Evolutionary conservation across 768 basidiomycete species (phyloP), one percentile per base, ranked within the genome.

Genomic region (Naganishia friedmannii): DNA sequence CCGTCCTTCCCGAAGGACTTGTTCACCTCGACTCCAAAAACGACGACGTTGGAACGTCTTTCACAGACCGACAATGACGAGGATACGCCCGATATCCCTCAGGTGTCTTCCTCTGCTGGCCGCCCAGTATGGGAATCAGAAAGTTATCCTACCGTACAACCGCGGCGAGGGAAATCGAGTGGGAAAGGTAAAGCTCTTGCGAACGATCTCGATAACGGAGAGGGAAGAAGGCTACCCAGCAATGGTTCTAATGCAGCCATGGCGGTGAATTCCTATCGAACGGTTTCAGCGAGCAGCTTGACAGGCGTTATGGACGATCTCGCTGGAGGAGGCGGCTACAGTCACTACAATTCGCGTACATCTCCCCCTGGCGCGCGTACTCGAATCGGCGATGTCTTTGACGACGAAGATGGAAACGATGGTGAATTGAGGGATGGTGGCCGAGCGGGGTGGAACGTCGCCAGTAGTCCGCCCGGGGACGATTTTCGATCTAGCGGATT

Each of bases 291-390:
- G 12, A 63, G 39, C 39, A 42, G 42, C 39, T 29, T 63, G 21
- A 63, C 60, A 28, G 60, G 60, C 60, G 19, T 63, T 10, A 63
- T 63, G 39, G 60, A 63, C 26, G 60, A 63, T 8, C 60, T 63
- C 32, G 34, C 57, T 23, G 26, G 54, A 29, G 29, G 54, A 3
- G 54, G 32, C 12, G 13, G 54, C 48, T 51, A 51, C 48, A 21
- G 12, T 51, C 42, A 10, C 7, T 42, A 42, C 42, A 42, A 5
- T 21, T n/a, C 21, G 15, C 48, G 48, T 51, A 23, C 48, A 51
- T 51, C 48, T 51, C 48, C 48, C 23, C 48, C 23, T 51, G 48
- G 48, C 48, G 48, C 23, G 3, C 48, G 48, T 51, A 26, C 48
- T 26, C 48, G 48, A 26, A 51, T 51, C n/a, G 48, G n/a, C 48